Conservation (phyloP, 768 basidiomycete genomes). For the Tricholoma hemisulphureum region DNA sequence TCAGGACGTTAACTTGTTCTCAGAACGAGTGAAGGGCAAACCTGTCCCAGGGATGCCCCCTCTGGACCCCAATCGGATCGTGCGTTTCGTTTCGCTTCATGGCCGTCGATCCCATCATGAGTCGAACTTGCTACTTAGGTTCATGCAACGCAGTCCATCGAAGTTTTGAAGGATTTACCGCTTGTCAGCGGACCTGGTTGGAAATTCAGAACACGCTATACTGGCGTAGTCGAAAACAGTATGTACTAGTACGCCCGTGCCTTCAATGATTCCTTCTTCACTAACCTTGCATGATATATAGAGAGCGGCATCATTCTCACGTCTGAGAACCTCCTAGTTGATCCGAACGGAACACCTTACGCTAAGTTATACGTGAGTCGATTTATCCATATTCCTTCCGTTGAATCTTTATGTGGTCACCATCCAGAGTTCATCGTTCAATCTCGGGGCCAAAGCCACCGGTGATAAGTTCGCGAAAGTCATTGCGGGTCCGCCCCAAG, state of each 20-base stretch:
- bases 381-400: neutral
- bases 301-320: conserved; percentile 77
- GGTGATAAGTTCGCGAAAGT: conserved; percentile 61
- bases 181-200: conserved; percentile 75
- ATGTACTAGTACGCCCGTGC: conserved; percentile 8
- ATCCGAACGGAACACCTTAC: conserved; percentile 57
- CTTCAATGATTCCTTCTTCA: neutral
- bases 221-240: conserved; percentile 83
- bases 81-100: conserved; percentile 31
- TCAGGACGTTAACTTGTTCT: conserved; percentile 70
- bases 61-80: conserved; percentile 67
- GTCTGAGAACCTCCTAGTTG: conserved; percentile 59
- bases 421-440: conserved; percentile 62
- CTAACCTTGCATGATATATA: conserved; percentile 33
- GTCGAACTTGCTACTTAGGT: conserved; percentile 42
- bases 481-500: conserved; percentile 59
- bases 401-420: neutral
- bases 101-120: neutral
- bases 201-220: conserved; percentile 65
- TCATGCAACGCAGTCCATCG: conserved; percentile 77
- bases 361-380: conserved; percentile 58
- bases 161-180: conserved; percentile 78
- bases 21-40: conserved; percentile 43
- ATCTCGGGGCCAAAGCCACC: conserved; percentile 64
- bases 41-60: conserved; percentile 66